These are phyloP conservation scores for Curvularia spicifera DNA, from an alignment of 2,329 filamentous ascomycete species.

Conservation along the genomic window DNA sequence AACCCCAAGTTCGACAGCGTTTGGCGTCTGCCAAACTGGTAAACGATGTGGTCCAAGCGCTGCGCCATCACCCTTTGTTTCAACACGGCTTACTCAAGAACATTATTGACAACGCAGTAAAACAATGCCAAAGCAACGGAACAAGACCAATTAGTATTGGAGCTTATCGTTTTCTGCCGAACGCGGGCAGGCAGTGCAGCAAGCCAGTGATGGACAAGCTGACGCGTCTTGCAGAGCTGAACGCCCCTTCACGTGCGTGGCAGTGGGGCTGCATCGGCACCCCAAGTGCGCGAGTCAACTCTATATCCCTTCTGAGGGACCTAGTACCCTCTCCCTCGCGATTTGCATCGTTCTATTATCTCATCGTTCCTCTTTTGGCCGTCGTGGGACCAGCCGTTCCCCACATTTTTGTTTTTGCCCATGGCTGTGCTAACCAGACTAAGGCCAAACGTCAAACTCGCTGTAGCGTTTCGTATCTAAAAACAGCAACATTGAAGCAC, in stretches of 20 bases:
- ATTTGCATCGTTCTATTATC: not conserved
- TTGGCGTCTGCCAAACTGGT: not conserved
- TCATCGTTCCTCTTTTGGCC: not conserved
- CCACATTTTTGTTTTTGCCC: not conserved
- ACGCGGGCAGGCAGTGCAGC: not conserved
- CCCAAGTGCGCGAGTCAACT: conserved; percentile 1
- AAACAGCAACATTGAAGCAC: conserved; percentile 4
- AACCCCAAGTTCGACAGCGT: not conserved
- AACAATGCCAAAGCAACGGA: not conserved
- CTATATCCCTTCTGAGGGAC: not conserved
- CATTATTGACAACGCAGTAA: not conserved
- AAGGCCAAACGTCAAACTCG: conserved; percentile 3
- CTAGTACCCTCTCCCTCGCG: not conserved
- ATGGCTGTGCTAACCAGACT: not conserved
- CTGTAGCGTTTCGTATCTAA: conserved; percentile 5
- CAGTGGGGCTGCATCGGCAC: not conserved
- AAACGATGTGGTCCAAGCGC: not conserved
- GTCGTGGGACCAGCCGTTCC: not conserved
- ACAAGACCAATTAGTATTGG: not conserved
- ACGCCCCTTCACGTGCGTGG: conserved; percentile 2
- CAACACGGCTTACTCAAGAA: not conserved
- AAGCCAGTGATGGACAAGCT: not conserved
- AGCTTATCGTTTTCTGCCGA: not conserved
- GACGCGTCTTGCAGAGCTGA: conserved; percentile 8
- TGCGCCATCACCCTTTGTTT: not conserved